Conservation (phyloP, 1,284 basidiomycete genomes). For the Irpex sp. region DNA sequence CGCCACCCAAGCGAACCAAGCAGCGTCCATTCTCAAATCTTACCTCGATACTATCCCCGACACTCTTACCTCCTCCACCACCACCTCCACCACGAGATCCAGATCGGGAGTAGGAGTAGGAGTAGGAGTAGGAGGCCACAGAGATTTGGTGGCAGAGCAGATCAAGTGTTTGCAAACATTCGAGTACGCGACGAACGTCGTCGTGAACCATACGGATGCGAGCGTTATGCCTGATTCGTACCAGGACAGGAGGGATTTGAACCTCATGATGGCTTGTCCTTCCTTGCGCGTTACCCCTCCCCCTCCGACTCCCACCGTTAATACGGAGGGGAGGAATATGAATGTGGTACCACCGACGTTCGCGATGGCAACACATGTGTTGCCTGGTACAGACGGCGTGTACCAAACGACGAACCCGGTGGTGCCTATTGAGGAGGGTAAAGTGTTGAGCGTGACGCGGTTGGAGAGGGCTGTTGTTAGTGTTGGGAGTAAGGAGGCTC, state of each 20-base stretch:
- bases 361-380: slow-evolving; percentile 62
- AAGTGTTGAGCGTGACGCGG: slow-evolving; percentile 49
- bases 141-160: slow-evolving; percentile 20
- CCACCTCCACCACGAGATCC: too few species aligned
- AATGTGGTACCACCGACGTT: slow-evolving; percentile 35
- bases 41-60: slow-evolving; percentile 40
- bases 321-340: neutral
- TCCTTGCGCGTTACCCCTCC: neutral
- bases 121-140: too few species aligned
- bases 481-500: slow-evolving; percentile 40
- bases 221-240: slow-evolving; percentile 44
- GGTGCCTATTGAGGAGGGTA: slow-evolving; percentile 40
- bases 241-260: slow-evolving; percentile 57
- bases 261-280: slow-evolving; percentile 40
- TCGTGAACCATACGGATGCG: slow-evolving; percentile 65
- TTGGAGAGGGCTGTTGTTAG: slow-evolving; percentile 61
- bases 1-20: slow-evolving; percentile 66
- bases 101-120: too few species aligned
- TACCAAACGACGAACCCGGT: slow-evolving; percentile 76
- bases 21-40: slow-evolving; percentile 39
- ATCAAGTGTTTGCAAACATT: slow-evolving; percentile 37
- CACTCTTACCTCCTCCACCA: too few species aligned
- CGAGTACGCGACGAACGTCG: slow-evolving; percentile 47
- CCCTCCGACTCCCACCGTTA: slow-evolving; percentile 4
- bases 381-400: slow-evolving; percentile 26